A percentile compares a stretch with the other conserved stretches of the same genome.
Evolutionary conservation across 768 basidiomycete genomes (phyloP).

Genomic region (Boletus reticulatus): DNA sequence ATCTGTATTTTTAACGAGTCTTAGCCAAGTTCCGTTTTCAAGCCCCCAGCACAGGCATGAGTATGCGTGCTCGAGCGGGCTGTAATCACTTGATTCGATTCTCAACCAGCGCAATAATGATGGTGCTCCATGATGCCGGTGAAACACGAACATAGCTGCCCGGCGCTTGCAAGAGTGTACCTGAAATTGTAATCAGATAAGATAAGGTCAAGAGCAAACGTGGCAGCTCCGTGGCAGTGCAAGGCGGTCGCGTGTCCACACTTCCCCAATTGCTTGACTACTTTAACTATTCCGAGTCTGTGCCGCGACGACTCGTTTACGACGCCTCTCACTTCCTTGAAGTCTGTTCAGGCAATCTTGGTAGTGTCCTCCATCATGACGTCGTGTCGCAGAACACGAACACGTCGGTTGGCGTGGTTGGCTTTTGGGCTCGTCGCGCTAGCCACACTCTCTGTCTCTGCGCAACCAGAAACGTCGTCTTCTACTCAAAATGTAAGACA

Average conservation of each 20-base stretch:
- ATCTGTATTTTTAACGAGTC: too few species aligned
- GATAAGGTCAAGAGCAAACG: slow-evolving; percentile 7
- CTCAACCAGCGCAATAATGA: too few species aligned
- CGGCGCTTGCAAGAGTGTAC: too few species aligned
- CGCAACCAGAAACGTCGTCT: slow-evolving; percentile 27
- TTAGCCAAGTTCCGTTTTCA: too few species aligned
- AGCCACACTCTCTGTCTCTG: slow-evolving; percentile 43
- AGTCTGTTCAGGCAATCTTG: neutral
- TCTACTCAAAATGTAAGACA: slow-evolving; percentile 20
- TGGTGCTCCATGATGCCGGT: too few species aligned
- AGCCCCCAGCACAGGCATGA: too few species aligned
- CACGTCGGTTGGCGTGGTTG: slow-evolving; percentile 53
- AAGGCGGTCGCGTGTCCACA: neutral
- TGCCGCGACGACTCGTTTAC: too few species aligned
- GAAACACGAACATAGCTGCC: too few species aligned
- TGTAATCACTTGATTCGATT: too few species aligned
- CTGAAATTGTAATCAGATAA: slow-evolving; percentile 3
- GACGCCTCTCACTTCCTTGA: neutral
- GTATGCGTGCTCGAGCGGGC: too few species aligned
- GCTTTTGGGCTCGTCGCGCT: slow-evolving; percentile 59
- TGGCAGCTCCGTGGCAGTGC: slow-evolving; percentile 20
- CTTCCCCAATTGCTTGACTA: neutral
- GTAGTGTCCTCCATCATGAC: slow-evolving; percentile 13
- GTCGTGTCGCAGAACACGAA: slow-evolving; percentile 18
- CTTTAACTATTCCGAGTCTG: neutral